Base-by-base conservation (phyloP, 805 yeast genomes). In the Myxozyma lipomycoides region DNA sequence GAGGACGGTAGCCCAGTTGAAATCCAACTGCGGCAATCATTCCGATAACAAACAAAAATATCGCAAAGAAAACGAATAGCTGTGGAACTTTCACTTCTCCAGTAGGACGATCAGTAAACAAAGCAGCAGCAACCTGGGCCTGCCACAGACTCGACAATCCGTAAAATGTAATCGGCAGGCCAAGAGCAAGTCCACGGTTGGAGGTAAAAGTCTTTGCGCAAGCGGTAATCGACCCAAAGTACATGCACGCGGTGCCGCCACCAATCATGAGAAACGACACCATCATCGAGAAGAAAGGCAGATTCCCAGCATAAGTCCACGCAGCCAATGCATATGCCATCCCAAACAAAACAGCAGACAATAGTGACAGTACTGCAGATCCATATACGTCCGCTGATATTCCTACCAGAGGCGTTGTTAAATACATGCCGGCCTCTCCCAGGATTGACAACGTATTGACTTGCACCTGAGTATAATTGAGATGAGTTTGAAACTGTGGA, bases 161-260 rank as follows among this genome's bases (percentile, higher is more conserved):
- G 66, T 84, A 90, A 56, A 84, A 84, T 0, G 95, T 79, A 1
- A 91, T 90, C 0, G 98, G 98, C 40, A 85, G 76, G 46, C 95
- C 84, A 40, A 91, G 87, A 28, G 95, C 85, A 48, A 91, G 67
- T 1, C 95, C 84, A 52, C 87, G 86, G 43, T 75, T 74, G 6
- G 60, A 48, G 3, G 52, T 43, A 45, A 61, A 61, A 5, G 61
- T 53, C 40, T 62, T 61, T 7, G 64, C 64, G 30, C 59, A 61
- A 3, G 64, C 60, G 3, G 62, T 55, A 23, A 61, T 50, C 2
- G 68, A 62, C 7, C 66, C 56, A 26, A 71, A 61, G 48, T 67
- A 72, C 40, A 68, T 58, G 17, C 72, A 64, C 1, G 73, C 65
- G 7, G 74, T 68, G 24, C 67, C 72, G 2, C 66, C 58, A 15